Conservation (phyloP, 345 rosid species). For the Raphanus sativus region DNA sequence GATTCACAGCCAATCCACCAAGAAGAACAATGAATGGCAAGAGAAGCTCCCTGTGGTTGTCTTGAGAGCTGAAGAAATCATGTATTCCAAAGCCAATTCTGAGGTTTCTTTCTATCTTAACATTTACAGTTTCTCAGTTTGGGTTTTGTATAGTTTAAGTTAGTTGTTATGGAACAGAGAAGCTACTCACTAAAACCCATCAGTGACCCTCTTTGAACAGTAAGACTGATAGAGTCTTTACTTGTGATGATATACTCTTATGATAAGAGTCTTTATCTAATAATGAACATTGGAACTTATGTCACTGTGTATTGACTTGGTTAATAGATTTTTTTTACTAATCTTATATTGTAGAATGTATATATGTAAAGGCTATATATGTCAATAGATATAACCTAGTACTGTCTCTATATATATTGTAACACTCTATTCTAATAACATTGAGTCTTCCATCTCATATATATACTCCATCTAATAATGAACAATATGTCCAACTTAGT, state of each 20-base stretch:
- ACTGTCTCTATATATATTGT: too few relatives aligned
- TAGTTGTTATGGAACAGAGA: neutral
- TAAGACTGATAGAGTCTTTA: neutral
- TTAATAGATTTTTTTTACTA: neutral
- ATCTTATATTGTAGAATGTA: too few relatives aligned
- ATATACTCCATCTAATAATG: too few relatives aligned
- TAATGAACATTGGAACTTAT: neutral
- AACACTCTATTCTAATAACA: too few relatives aligned
- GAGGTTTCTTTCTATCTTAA: constrained; percentile 50
- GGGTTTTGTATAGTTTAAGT: neutral
- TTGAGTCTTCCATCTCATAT: too few relatives aligned
- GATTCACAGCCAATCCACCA: constrained; percentile 64
- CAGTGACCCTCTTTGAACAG: constrained; percentile 23
- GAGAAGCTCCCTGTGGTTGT: constrained; percentile 90
- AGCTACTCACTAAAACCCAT: neutral
- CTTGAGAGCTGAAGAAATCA: constrained; percentile 85
- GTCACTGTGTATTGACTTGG: neutral
- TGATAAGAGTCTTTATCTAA: neutral
- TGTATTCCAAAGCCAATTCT: constrained; percentile 95
- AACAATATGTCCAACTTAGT: neutral
- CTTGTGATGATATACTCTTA: neutral
- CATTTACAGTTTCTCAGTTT: neutral
- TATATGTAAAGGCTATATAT: too few relatives aligned
- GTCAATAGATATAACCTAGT: too few relatives aligned
- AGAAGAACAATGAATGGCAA: constrained; percentile 87